A percentile compares a stretch with the other conserved stretches of the same genome.
Conservation (phyloP, 2,329 filamentous ascomycete species). For the Lachnellula willkommii region DNA sequence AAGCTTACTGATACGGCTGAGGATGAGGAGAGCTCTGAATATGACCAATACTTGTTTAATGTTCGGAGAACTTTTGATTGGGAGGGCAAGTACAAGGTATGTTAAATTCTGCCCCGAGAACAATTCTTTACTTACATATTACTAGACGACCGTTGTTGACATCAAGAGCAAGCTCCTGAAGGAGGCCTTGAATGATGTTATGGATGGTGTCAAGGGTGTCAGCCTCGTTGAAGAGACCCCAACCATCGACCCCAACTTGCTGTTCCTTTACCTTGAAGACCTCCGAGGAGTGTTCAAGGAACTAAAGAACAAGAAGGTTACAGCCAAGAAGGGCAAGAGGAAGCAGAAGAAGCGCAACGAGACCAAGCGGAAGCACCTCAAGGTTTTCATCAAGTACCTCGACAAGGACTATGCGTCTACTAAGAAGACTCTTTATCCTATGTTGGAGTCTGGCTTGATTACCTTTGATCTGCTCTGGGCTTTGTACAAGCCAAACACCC, state of each 20-base stretch:
- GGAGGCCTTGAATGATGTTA: constrained; percentile 63
- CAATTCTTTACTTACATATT: constrained; percentile 8
- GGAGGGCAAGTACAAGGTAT: constrained; percentile 67
- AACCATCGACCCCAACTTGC: constrained; percentile 63
- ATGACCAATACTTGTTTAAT: constrained; percentile 77
- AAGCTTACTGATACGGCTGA: constrained; percentile 63
- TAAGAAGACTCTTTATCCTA: constrained; percentile 74
- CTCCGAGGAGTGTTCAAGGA: constrained; percentile 59
- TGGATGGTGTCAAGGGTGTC: constrained; percentile 72
- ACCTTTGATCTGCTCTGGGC: constrained; percentile 88
- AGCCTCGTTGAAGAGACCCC: constrained; percentile 77
- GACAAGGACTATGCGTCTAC: constrained; percentile 73
- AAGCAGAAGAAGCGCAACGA: constrained; percentile 55
- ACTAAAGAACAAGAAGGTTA: constrained; percentile 53
- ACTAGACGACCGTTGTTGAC: constrained; percentile 60
- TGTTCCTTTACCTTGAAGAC: constrained; percentile 73
- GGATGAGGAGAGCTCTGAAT: constrained; percentile 58
- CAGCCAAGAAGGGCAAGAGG: constrained; percentile 50
- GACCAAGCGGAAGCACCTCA: constrained; percentile 59
- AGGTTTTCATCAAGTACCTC: constrained; percentile 69
- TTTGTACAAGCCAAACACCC: constrained; percentile 78
- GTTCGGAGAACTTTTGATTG: constrained; percentile 77
- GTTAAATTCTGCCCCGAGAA: neutral
- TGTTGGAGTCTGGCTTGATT: constrained; percentile 76
- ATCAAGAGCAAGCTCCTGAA: constrained; percentile 79